Conservation (phyloP, 1,139 yeast species). For the Blastobotrys capitulatus region DNA sequence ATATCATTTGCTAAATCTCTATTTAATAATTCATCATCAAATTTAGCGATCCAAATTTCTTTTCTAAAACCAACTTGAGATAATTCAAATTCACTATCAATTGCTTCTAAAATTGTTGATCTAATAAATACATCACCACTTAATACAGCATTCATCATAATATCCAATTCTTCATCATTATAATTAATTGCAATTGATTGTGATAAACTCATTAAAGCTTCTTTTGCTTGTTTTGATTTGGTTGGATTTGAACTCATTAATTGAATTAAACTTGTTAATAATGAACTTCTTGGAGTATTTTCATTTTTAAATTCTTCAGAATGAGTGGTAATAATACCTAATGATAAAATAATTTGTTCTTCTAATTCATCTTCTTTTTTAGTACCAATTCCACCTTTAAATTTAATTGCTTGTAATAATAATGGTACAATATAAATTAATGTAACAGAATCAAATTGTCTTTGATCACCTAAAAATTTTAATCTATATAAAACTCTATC, state of each 20-base stretch:
- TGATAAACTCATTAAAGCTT: constrained; percentile 69
- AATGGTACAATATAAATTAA: constrained; percentile 73
- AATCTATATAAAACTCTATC: constrained; percentile 69
- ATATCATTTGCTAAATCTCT: constrained; percentile 69
- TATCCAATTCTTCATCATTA: constrained; percentile 49
- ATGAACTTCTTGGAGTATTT: constrained; percentile 61
- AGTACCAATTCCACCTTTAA: constrained; percentile 52
- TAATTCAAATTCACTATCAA: constrained; percentile 87
- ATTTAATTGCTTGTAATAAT: constrained; percentile 39
- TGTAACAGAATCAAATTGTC: constrained; percentile 61
- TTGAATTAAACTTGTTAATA: constrained; percentile 57
- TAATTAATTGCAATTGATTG: constrained; percentile 67
- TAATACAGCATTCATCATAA: constrained; percentile 54
- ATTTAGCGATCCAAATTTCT: constrained; percentile 74
- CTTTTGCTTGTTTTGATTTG: constrained; percentile 76
- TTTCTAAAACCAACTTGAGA: constrained; percentile 47
- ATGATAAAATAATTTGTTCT: constrained; percentile 72
- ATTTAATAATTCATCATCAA: constrained; percentile 63
- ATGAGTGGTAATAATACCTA: constrained; percentile 73
- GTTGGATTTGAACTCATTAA: constrained; percentile 63
- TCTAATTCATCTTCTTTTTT: constrained; percentile 76
- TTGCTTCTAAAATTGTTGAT: constrained; percentile 68
- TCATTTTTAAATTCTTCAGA: constrained; percentile 66
- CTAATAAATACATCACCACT: constrained; percentile 69
- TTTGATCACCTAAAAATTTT: constrained; percentile 68